phyloP scores from a whole-genome alignment of 202 grass and related monocot species.

The Elaeis oleifera region DNA sequence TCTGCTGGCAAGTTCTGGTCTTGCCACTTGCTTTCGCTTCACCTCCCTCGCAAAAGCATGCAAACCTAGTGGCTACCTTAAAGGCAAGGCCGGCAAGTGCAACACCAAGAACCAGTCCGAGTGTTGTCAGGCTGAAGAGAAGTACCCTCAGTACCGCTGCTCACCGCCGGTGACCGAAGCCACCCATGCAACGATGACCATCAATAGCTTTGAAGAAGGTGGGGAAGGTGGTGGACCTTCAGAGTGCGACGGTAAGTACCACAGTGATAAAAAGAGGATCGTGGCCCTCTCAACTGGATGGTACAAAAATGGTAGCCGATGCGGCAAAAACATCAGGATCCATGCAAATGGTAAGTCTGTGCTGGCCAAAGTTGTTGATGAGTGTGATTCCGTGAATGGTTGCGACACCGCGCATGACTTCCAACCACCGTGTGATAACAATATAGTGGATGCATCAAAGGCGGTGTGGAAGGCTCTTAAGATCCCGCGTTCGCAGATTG shows the following conservation, averaged over 20 bases:
- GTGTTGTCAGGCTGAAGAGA: slow-evolving; percentile 6
- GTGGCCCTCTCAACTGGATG: not conserved
- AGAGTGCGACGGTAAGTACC: not conserved
- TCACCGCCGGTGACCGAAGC: not conserved
- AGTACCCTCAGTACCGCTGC: slow-evolving; percentile 21
- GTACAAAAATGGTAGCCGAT: not conserved
- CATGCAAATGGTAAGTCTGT: not conserved
- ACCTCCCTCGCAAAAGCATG: not conserved
- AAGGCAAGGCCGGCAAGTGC: not conserved
- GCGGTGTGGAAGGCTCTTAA: not conserved
- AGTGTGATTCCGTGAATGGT: not conserved
- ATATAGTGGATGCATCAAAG: not conserved
- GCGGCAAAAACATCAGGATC: not conserved
- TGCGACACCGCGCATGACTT: not conserved
- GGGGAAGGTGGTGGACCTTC: not conserved
- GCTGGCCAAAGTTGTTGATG: slow-evolving; percentile 4
- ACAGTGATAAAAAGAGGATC: not conserved
- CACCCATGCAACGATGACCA: not conserved
- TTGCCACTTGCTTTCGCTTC: too few species aligned
- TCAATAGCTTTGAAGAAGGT: not conserved
- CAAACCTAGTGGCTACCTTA: not conserved
- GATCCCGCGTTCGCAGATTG: slow-evolving; percentile 23
- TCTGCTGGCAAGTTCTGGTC: too few species aligned
- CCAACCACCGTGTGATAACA: not conserved
- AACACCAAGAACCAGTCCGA: not conserved